Evolutionary conservation across 2,329 filamentous ascomycete genomes (phyloP).

Genomic region (Ascochyta pisi): DNA sequence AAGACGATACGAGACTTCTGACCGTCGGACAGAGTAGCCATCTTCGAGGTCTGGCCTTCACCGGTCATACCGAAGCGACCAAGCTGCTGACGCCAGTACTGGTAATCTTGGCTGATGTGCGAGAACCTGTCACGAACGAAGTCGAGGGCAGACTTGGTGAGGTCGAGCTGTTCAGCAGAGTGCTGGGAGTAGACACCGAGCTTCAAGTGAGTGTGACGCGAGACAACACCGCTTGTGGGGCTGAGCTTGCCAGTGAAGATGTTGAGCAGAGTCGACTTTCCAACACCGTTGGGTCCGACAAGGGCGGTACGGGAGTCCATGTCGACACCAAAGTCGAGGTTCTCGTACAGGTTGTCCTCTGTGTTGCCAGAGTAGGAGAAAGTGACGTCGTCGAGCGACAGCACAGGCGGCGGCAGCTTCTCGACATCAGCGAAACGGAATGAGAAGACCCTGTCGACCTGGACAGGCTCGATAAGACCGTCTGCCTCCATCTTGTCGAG

Average conservation of each 20-base stretch:
- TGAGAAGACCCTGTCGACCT: conserved; percentile 85
- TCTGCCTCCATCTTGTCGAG: conserved; percentile 99
- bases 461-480: conserved; percentile 93
- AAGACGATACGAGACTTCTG: conserved; percentile 99
- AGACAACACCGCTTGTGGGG: conserved; percentile 80
- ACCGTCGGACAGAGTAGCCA: conserved; percentile 96
- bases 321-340: conserved; percentile 97
- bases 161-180: conserved; percentile 95
- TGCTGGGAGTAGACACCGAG: conserved; percentile 98
- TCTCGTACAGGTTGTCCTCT: conserved; percentile 92
- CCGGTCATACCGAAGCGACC: conserved; percentile 92
- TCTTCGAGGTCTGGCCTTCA: conserved; percentile 93
- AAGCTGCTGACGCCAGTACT: conserved; percentile 99
- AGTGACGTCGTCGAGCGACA: conserved; percentile 95
- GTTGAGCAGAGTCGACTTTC: conserved; percentile 94
- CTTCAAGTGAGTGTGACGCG: conserved; percentile 97
- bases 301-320: conserved; percentile 99
- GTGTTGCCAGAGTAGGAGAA: conserved; percentile 95
- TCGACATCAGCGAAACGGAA: conserved; percentile 99
- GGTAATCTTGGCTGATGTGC: conserved; percentile 91
- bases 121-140: conserved; percentile 97
- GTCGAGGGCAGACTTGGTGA: conserved; percentile 96
- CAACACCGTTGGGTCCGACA: conserved; percentile 98
- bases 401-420: conserved; percentile 96
- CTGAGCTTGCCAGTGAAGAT: conserved; percentile 96